Conservation (phyloP, 306 rosid genomes). For the Delonix regia region DNA sequence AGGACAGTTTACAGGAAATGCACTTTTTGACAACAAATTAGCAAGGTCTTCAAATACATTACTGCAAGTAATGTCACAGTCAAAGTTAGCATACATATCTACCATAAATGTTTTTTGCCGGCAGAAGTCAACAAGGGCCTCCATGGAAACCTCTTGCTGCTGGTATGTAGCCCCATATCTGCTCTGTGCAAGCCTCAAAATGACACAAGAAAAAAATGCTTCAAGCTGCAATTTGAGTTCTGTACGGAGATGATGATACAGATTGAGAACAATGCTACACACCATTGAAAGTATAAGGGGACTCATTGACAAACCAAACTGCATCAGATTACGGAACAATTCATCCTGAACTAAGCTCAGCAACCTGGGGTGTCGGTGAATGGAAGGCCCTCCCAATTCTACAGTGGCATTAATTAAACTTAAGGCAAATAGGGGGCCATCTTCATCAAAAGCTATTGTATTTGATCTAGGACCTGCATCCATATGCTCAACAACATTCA, state of each 20-base stretch:
- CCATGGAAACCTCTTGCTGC: constrained; percentile 97
- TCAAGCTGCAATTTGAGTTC: constrained; percentile 88
- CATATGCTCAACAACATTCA: constrained; percentile 75
- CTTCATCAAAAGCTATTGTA: constrained; percentile 90
- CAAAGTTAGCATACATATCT: constrained; percentile 94
- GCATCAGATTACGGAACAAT: constrained; percentile 82
- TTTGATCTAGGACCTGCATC: constrained; percentile 78
- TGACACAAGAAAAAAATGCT: constrained; percentile 89
- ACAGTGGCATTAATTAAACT: constrained; percentile 84
- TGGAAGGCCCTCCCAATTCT: constrained; percentile 93
- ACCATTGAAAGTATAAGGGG: constrained; percentile 88
- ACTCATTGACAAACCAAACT: constrained; percentile 83
- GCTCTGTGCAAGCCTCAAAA: constrained; percentile 88
- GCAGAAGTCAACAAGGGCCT: constrained; percentile 92
- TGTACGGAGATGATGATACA: constrained; percentile 74
- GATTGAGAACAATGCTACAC: constrained; percentile 78
- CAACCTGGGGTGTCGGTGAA: constrained; percentile 78
- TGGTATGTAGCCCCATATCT: constrained; percentile 86
- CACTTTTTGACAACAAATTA: constrained; percentile 84
- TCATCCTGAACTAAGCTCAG: constrained; percentile 85
- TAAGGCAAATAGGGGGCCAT: constrained; percentile 91
- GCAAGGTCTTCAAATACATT: constrained; percentile 94
- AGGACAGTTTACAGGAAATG: constrained; percentile 91
- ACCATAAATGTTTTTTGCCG: constrained; percentile 88
- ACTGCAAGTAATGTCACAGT: constrained; percentile 93